Evolutionary conservation across 495 filamentous ascomycete species (phyloP), one percentile per base, ranked within the genome.

Genomic region (Clohesyomyces aquaticus): DNA sequence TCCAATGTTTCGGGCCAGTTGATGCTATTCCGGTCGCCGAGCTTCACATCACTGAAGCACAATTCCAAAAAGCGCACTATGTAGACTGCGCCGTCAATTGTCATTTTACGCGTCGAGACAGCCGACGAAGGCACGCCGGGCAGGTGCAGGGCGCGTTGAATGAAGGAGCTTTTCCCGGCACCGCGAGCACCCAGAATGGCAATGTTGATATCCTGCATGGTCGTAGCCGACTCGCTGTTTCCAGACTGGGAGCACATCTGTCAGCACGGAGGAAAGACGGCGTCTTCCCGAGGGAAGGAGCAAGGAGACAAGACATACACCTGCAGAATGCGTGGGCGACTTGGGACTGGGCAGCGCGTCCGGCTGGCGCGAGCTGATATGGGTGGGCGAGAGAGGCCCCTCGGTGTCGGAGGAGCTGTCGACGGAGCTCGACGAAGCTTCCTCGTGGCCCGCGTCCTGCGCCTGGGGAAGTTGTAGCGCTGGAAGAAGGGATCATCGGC

Each of bases 151-250:
- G 90, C 89, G 55, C 82, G 85, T 70, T 90, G 88, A 61, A 96
- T 88, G 68, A 98, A 96, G 22, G 89, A 89, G 50, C 90, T 91
- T 77, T 98, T 97, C 67, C 93, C 93, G 32, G 91, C 89, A 51
- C 87, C 86, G 66, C 84, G 80, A 67, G 84, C 83, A 55, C 94
- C 94, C 68, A 96, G 84, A 23, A 98, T 86, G 29, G 87, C 91
- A 72, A 98, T 90, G 70, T 91, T 93, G 71, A 96, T 85, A 71
- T 87, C 77, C 62, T 84, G 83, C 77, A 88, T 83, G 54, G 59
- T 29, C 41, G 61, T 32, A 2, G 66, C 58, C 21, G 49, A 54
- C 23, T 72, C 67, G 59, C 47, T 66, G 25, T 51, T 65, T 52
- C 58, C 53, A 25, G 64, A 67, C 68, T 71, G 51, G 25, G 48